Percentiles rank a stretch among this genome's conserved stretches.
Evolutionary conservation across 805 yeast species (phyloP).

Genomic region (Komagataella mondaviorum): DNA sequence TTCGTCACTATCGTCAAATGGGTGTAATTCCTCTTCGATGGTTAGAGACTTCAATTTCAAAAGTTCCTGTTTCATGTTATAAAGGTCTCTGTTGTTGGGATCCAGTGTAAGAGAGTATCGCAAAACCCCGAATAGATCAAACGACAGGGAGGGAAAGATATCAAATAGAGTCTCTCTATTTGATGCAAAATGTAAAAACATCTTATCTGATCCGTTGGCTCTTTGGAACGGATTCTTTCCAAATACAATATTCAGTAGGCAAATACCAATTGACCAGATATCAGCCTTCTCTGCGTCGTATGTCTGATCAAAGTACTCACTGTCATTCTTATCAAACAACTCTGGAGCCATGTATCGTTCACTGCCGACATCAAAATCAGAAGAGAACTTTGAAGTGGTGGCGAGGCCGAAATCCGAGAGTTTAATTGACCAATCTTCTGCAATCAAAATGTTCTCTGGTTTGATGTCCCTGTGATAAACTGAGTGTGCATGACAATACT

Average conservation of each 20-base stretch:
- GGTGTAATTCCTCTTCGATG: constrained; percentile 58
- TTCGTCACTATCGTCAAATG: constrained; percentile 1
- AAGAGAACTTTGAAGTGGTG: constrained; percentile 18
- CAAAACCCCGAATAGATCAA: constrained; percentile 75
- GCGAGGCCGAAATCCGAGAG: constrained; percentile 69
- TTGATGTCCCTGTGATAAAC: constrained; percentile 62
- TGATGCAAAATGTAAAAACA: constrained; percentile 74
- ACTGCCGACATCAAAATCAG: constrained; percentile 35
- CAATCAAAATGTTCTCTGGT: constrained; percentile 56
- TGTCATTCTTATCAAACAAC: constrained; percentile 7
- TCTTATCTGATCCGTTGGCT: constrained; percentile 36
- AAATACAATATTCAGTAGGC: constrained; percentile 33
- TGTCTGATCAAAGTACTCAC: not conserved
- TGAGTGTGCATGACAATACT: constrained; percentile 41
- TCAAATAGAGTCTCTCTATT: constrained; percentile 86
- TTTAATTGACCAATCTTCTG: constrained; percentile 37
- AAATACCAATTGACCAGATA: constrained; percentile 41
- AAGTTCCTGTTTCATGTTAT: constrained; percentile 46
- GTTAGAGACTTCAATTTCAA: constrained; percentile 54
- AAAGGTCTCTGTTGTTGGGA: constrained; percentile 70
- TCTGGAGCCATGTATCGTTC: constrained; percentile 52
- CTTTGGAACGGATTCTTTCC: constrained; percentile 41
- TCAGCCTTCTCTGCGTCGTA: constrained; percentile 36
- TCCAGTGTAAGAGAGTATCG: constrained; percentile 70
- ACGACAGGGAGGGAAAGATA: constrained; percentile 79